Base-by-base conservation (phyloP, 2,329 filamentous ascomycete species). In the Phoma sp. region DNA sequence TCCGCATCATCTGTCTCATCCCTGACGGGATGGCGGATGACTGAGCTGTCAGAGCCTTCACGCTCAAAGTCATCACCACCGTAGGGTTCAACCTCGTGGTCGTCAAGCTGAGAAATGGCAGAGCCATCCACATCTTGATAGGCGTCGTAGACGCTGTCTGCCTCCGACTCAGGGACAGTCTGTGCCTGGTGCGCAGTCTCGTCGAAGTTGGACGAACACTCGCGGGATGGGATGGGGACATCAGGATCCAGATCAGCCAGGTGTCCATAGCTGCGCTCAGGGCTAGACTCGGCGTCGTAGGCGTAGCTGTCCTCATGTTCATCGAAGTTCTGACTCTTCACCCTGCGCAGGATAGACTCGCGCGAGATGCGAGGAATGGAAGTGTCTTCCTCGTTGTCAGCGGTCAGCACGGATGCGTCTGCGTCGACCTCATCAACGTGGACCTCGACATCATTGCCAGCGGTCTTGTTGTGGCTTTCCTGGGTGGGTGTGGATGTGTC, bases 271-370 rank as follows among this genome's bases (percentile, higher is more conserved):
- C 77, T 81, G n/a, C 79, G 83, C 55, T 84, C 81, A 11, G 85
- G 83, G 61, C 75, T 86, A 2, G 84, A 86, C 56, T 81, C 83
- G 4, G 54, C 57, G 33, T 74, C 72, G 43, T 73, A 73, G 30
- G 62, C 65, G 45, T 68, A 68, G 57, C 48, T 64, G 1, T 61
- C 53, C 7, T 78, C 75, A 17, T 87, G 84, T 2, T 61, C 56
- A 15, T 87, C 84, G 37, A 83, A 80, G 40, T 78, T 79, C 56
- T 74, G 78, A 72, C 74, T 91, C 71, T 95, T 91, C 49, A 97
- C 88, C 58, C 93, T 92, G 47, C 91, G 88, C 65, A 98, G 80
- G 64, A 98, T 98, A 0, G 93, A 96, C 72, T 98, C 95, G 30
- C 93, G 86, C 7, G 93, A 97, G 69, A 98, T 96, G 48, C 89